Percentiles rank a stretch among this genome's conserved stretches.
Conservation (phyloP, 2,329 filamentous ascomycete species). For the Tricladium varicosporioides region DNA sequence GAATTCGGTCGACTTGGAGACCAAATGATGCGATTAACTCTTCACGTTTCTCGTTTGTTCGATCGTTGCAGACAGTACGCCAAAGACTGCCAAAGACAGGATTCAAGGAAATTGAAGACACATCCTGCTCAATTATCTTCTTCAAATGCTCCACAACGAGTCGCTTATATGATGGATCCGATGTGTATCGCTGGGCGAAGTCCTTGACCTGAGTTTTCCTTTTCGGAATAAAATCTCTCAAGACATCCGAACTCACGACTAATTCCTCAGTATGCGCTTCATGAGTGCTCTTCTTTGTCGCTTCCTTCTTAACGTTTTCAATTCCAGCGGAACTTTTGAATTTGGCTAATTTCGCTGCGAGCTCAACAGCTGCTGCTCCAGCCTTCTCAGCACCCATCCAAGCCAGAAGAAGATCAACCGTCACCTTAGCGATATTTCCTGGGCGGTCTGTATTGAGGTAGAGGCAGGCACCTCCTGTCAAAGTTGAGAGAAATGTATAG, state of each 20-base stretch:
- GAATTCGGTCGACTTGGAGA: slow-evolving; percentile 14
- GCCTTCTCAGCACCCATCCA: slow-evolving; percentile 24
- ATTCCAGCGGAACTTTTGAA: slow-evolving; percentile 1
- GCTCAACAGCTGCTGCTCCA: slow-evolving; percentile 3
- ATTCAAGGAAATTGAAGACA: slow-evolving; percentile 20
- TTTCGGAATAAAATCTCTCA: slow-evolving; percentile 13
- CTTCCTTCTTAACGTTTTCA: slow-evolving; percentile 1
- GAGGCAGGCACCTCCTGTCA: slow-evolving; percentile 20
- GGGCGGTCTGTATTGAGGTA: slow-evolving; percentile 8
- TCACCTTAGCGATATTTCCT: slow-evolving; percentile 17
- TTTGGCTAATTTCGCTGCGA: not conserved
- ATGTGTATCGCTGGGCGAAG: slow-evolving; percentile 19
- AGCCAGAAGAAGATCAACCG: slow-evolving; percentile 17
- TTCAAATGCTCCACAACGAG: slow-evolving; percentile 14
- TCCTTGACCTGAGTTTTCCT: slow-evolving; percentile 15
- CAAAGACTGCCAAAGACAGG: slow-evolving; percentile 22
- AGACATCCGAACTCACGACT: not conserved
- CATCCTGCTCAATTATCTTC: slow-evolving; percentile 18
- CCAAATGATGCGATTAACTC: slow-evolving; percentile 17
- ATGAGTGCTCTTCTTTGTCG: not conserved
- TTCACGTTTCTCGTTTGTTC: slow-evolving; percentile 12
- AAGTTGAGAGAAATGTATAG: slow-evolving; percentile 18
- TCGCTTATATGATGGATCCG: slow-evolving; percentile 13
- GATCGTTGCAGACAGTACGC: slow-evolving; percentile 20
- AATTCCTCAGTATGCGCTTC: not conserved